phyloP scores from a whole-genome alignment of 257 asterid genomes.

The Nicotiana obtusifolia region DNA sequence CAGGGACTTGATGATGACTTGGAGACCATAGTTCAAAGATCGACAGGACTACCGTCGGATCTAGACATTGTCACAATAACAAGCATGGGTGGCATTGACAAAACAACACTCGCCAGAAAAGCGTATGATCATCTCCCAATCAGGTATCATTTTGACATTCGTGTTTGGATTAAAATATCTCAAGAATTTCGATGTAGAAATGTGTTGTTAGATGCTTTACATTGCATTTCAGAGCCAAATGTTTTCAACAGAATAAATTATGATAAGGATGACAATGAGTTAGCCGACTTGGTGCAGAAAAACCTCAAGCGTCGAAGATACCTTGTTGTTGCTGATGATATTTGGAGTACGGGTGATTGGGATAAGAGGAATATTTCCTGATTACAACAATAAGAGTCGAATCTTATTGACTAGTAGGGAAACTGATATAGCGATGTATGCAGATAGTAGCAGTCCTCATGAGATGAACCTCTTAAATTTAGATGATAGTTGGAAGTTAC shows the following conservation, averaged over 20 bases:
- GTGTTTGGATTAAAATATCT: constrained; percentile 4
- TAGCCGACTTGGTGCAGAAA: background rate
- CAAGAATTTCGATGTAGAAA: background rate
- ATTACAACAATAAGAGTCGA: background rate
- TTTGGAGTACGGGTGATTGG: constrained; percentile 3
- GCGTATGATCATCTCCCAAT: background rate
- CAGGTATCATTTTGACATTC: background rate
- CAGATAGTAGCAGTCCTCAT: background rate
- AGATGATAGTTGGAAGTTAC: background rate
- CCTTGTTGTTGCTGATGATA: constrained; percentile 13
- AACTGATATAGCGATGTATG: background rate
- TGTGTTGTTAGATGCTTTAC: background rate
- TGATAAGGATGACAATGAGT: background rate
- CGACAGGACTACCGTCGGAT: background rate
- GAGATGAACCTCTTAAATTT: background rate
- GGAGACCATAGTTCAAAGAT: background rate
- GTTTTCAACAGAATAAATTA: background rate
- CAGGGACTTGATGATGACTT: background rate
- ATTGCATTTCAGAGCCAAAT: no score
- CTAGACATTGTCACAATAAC: background rate
- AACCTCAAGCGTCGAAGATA: background rate
- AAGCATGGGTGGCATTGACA: constrained; percentile 1
- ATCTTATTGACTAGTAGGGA: constrained; percentile 12
- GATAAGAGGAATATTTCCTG: background rate
- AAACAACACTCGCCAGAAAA: background rate